A percentile compares a stretch with the other conserved stretches of the same genome.
phyloP scores from a whole-genome alignment of 345 rosid species.

The Turnera subulata region DNA sequence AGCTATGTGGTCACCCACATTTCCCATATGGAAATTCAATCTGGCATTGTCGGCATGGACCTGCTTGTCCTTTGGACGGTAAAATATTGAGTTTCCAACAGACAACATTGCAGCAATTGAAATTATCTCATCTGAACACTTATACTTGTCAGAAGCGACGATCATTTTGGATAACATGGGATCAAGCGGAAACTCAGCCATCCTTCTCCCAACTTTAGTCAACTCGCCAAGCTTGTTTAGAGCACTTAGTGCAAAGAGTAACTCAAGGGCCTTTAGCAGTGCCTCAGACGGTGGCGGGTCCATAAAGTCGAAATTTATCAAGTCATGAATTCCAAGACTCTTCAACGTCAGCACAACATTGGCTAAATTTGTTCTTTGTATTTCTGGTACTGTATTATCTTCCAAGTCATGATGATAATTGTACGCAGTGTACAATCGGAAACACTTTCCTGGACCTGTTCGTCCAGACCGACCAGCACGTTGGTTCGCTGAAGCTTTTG shows the following conservation, averaged over 20 bases:
- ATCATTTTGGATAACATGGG: constrained; percentile 93
- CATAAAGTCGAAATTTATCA: constrained; percentile 90
- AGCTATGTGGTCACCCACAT: constrained; percentile 92
- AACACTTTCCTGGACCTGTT: constrained; percentile 95
- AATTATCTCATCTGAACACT: constrained; percentile 89
- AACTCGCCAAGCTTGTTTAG: constrained; percentile 87
- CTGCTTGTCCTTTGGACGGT: constrained; percentile 96
- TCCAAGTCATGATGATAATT: constrained; percentile 83
- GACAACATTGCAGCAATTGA: constrained; percentile 94
- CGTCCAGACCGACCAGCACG: constrained; percentile 97
- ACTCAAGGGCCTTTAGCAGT: constrained; percentile 76
- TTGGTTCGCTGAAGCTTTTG: constrained; percentile 95
- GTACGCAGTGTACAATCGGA: constrained; percentile 75
- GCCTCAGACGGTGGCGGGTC: constrained; percentile 99
- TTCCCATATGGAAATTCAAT: constrained; percentile 86
- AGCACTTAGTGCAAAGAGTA: constrained; percentile 85
- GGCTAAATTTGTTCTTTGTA: constrained; percentile 93
- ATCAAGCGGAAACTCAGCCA: constrained; percentile 97
- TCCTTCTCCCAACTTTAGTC: constrained; percentile 89
- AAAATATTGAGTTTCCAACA: constrained; percentile 87
- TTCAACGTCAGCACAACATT: constrained; percentile 87
- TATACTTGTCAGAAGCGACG: constrained; percentile 82
- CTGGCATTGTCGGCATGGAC: constrained; percentile 97
- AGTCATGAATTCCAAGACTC: constrained; percentile 97
- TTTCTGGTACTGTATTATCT: constrained; percentile 89